Percentiles rank a stretch among this genome's conserved stretches.
Conservation (phyloP, 805 yeast genomes). For the Candida nanaspora region DNA sequence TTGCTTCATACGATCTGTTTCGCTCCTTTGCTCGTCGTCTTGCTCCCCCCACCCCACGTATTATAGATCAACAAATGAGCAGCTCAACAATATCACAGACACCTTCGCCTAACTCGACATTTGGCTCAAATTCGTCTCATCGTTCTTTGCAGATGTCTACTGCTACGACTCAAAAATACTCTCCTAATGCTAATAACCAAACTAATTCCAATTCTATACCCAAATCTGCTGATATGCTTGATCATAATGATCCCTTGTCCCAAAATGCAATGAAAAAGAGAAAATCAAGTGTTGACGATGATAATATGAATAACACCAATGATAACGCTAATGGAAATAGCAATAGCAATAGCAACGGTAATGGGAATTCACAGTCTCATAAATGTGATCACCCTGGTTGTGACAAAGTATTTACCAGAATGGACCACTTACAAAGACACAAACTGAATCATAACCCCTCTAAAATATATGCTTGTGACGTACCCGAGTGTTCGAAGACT, state of each 20-base stretch:
- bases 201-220: too few species aligned
- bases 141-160: background rate
- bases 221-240: background rate
- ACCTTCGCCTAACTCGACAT: background rate
- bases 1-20: too few species aligned
- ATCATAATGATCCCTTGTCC: too few species aligned
- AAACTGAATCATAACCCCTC: slow-evolving; percentile 39
- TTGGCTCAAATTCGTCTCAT: background rate
- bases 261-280: too few species aligned
- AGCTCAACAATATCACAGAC: background rate
- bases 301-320: background rate
- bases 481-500: slow-evolving; percentile 41
- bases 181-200: background rate
- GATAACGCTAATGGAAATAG: background rate
- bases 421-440: slow-evolving; percentile 55
- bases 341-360: slow-evolving; percentile 8
- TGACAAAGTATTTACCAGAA: slow-evolving; percentile 44
- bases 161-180: background rate
- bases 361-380: slow-evolving; percentile 4
- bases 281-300: too few species aligned
- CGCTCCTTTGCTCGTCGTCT: too few species aligned
- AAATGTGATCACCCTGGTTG: slow-evolving; percentile 37
- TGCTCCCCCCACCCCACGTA: too few species aligned
- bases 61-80: too few species aligned
- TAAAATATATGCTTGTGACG: slow-evolving; percentile 38